Conservation (phyloP, 2,329 filamentous ascomycete species). For the Dothideomycetes sp. region DNA sequence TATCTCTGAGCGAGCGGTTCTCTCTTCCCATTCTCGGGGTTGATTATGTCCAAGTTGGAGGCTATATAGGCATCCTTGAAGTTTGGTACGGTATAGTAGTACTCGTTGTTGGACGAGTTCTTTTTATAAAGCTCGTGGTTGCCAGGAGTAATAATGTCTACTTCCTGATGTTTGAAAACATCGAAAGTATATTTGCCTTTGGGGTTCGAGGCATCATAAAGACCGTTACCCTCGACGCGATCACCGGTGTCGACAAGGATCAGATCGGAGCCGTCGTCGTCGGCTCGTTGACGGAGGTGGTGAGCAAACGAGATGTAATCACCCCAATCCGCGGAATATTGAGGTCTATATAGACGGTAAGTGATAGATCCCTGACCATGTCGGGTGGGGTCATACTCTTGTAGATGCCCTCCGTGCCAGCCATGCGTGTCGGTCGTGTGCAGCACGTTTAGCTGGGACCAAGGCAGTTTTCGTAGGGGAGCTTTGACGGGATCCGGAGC, state of each 20-base stretch:
- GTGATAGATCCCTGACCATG: background rate
- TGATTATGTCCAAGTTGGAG: slow-evolving; percentile 84
- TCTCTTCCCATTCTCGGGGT: slow-evolving; percentile 59
- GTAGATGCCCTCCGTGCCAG: slow-evolving; percentile 87
- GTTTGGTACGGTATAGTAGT: slow-evolving; percentile 69
- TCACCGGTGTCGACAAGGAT: slow-evolving; percentile 95
- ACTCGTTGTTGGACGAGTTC: slow-evolving; percentile 69
- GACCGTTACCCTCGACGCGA: slow-evolving; percentile 83
- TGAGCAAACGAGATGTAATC: slow-evolving; percentile 91
- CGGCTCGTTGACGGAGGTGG: slow-evolving; percentile 70
- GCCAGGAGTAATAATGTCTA: slow-evolving; percentile 78
- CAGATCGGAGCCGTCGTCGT: slow-evolving; percentile 70
- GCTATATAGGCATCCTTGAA: slow-evolving; percentile 75
- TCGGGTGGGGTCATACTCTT: slow-evolving; percentile 54
- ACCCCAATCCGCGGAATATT: slow-evolving; percentile 94
- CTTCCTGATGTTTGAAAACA: slow-evolving; percentile 70
- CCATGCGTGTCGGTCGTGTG: slow-evolving; percentile 93
- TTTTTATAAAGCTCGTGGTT: slow-evolving; percentile 92
- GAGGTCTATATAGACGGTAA: slow-evolving; percentile 47
- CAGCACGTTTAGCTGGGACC: slow-evolving; percentile 91
- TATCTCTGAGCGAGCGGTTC: slow-evolving; percentile 73
- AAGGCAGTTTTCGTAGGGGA: slow-evolving; percentile 73
- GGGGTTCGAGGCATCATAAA: slow-evolving; percentile 82
- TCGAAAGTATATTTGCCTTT: slow-evolving; percentile 85
- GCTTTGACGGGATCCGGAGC: slow-evolving; percentile 69